Evolutionary conservation across 768 basidiomycete species (phyloP).

Genomic region (Solioccasus polychromus): DNA sequence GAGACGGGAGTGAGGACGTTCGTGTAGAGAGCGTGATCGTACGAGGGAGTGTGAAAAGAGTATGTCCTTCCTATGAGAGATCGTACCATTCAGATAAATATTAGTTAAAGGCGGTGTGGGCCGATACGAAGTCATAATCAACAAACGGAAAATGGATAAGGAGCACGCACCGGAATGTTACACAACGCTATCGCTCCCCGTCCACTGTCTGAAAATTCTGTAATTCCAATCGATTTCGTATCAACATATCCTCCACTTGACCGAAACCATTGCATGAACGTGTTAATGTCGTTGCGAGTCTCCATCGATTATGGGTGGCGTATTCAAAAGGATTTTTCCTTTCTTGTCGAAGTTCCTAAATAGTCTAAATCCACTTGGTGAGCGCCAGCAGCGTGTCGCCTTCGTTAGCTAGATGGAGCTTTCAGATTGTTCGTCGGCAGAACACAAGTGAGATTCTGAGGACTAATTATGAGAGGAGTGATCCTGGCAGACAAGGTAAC

Average conservation of each 20-base stretch:
- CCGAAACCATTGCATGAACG: conserved; percentile 61
- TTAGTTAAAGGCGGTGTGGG: too few species aligned
- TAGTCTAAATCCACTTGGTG: too few species aligned
- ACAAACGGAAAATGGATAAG: neutral
- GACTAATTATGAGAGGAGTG: too few species aligned
- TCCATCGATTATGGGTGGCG: neutral
- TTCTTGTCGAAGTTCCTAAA: too few species aligned
- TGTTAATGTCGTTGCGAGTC: conserved; percentile 18
- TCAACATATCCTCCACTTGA: conserved; percentile 51
- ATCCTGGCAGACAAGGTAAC: too few species aligned
- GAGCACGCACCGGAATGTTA: conserved; percentile 61
- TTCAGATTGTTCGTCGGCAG: too few species aligned
- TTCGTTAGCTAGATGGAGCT: too few species aligned
- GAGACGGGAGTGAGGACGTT: conserved; percentile 62
- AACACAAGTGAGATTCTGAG: too few species aligned
- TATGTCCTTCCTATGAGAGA: conserved; percentile 57
- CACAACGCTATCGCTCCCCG: conserved; percentile 71
- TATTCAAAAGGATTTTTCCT: too few species aligned
- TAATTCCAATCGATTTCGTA: conserved; percentile 40
- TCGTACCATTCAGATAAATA: neutral
- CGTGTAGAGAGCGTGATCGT: conserved; percentile 72
- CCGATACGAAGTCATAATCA: neutral
- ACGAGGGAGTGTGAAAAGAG: conserved; percentile 82
- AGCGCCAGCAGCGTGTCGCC: too few species aligned
- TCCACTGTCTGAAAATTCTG: conserved; percentile 51